Base-by-base conservation (phyloP, 805 yeast genomes). In the Yamadazyma olivae region DNA sequence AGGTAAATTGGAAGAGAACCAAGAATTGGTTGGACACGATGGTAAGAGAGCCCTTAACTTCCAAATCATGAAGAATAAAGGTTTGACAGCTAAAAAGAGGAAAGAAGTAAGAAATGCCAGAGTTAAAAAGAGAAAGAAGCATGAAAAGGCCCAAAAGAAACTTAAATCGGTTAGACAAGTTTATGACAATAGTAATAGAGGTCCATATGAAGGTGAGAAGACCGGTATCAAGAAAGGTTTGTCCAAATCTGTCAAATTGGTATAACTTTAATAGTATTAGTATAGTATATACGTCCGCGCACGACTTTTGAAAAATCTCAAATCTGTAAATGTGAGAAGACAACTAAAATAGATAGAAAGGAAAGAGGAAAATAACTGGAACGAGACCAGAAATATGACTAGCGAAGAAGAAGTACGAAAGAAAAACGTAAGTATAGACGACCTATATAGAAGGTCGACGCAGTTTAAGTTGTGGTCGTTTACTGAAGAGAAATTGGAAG, bases 61-160 rank as follows among this genome's bases (percentile, higher is more conserved):
- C 67, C 98, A 91, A 70, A 93, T 93, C 44, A 73, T 87, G 66
- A 93, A 91, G 76, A 93, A 93, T 70, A 90, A 87, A 70, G 99
- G 99, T 55, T 79, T 93, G 45, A 90, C 97, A 1, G 91, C 95
- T 14, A 84, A 82, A 61, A 77, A 96, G 59, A 84, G 86, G 71
- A 93, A 93, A 74, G 96, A 87, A 47, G 80, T 85, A 71, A 79
- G 97, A 65, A 93, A 93, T 60, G 78, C 98, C 28, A 83, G 99
- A 67, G 98, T 93, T 53, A 93, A 93, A 75, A 93, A 91, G 95
- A 84, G 99, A 74, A 86, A 81, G 80, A 87, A 87, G 78, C 93
- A 85, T 70, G 98, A 88, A 46, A 74, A 77, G 59, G 99, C 99
- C 19, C 81, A 88, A 70, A 91, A 88, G 87, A 88, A 88, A 61